Evolutionary conservation across 495 filamentous ascomycete genomes (phyloP), one percentile per base, ranked within the genome.

Genomic region (Penicillium ochrochloron): DNA sequence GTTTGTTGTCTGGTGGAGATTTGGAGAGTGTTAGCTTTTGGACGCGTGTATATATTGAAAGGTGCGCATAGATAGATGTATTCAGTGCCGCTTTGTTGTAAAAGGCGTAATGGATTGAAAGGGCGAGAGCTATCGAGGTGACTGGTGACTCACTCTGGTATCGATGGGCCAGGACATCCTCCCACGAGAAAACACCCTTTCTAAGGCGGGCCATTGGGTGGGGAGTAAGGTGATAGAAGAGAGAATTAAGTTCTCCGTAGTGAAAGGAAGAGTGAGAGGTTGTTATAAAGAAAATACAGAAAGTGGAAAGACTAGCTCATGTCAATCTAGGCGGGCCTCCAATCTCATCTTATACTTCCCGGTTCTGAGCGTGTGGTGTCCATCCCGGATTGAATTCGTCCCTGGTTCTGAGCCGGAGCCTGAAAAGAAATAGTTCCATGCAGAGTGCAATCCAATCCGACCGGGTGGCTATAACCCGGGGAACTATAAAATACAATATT

Each of bases 171-270:
- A 82, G 65, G 9, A 82, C 78, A 71, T 82, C 80, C 65, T 82
- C 78, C 78, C 80, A 81, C 6, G 78, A 81, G 64, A 81, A 81
- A 1, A 80, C 76, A 0, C 80, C 80, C 39, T 73, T 73, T 66
- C 76, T 80, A 48, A 73, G 71, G 60, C 78, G 74, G 15, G 76
- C 71, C 80, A 57, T 37, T 12, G 17, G 8, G 34, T 12, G 27
- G 51, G n/a, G 51, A 29, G 12, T 31, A 9, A 31, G 10, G 9
- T 31, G 15, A 41, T n/a, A 4, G 27, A n/a, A 10, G 2, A 17
- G 27, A 31, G n/a, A 8, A 17, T 21, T 11, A 2, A 23, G 9
- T 7, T 4, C n/a, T 8, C 0, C n/a, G 2, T 21, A 48, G 44
- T 23, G 12, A 3, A 23, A 25, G 21, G 19, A n/a, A 1, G 21